Conservation (phyloP, 139 green algal genomes). For the Chlamydomonas sp. region DNA sequence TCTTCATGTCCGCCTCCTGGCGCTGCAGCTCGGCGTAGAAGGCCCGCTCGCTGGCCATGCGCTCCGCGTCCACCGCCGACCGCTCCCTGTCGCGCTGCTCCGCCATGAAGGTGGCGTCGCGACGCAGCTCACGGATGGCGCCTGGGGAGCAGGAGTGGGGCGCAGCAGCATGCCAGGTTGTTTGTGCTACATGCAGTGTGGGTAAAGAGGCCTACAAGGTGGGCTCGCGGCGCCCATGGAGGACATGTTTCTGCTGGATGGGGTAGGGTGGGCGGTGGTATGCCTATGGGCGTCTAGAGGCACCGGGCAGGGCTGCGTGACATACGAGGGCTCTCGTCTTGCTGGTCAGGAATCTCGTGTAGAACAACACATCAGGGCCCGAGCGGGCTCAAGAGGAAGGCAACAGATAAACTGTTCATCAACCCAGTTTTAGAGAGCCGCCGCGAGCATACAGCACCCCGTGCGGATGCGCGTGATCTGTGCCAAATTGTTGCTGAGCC, state of each 20-base stretch:
- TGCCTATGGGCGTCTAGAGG: too few species aligned
- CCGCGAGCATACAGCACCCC: too few species aligned
- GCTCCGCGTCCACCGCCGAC: conserved; percentile 51
- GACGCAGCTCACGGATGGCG: conserved; percentile 91
- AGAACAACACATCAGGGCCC: conserved; percentile 12
- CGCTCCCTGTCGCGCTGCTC: conserved; percentile 62
- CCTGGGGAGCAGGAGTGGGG: not conserved
- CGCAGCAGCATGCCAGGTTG: not conserved
- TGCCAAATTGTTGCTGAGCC: too few species aligned
- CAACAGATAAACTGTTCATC: conserved; percentile 19
- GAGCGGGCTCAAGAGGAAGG: conserved; percentile 13
- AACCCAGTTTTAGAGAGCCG: not conserved
- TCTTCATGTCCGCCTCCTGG: conserved; percentile 85
- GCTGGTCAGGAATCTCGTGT: conserved; percentile 31
- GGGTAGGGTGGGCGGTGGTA: too few species aligned
- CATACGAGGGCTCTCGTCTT: too few species aligned
- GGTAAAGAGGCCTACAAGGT: too few species aligned
- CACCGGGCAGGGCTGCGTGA: too few species aligned
- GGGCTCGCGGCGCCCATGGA: too few species aligned
- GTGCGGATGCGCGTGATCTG: too few species aligned
- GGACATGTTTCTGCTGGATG: too few species aligned
- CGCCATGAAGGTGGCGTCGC: conserved; percentile 84
- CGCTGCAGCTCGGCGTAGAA: conserved; percentile 77
- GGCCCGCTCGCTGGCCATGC: conserved; percentile 48
- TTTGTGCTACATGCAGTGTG: too few species aligned